Evolutionary conservation across 2,329 filamentous ascomycete genomes (phyloP), one percentile per base, ranked within the genome.

Genomic region (Macrophomina phaseolina): DNA sequence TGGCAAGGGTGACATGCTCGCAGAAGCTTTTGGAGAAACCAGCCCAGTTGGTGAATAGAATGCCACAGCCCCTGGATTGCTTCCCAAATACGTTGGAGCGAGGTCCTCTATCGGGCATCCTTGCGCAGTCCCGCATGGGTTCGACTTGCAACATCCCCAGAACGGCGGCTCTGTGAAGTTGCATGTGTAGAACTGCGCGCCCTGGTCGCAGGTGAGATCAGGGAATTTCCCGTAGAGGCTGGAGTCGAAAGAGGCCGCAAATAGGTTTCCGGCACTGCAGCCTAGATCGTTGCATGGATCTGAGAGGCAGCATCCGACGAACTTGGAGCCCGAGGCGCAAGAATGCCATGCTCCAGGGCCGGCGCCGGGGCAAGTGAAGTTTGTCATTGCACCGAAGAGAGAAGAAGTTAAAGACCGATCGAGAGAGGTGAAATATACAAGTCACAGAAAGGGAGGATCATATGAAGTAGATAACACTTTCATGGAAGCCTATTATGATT

Each of bases 271-370:
- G 65, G 72, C 70, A 2, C 74, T 70, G 62, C 80, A 81, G 18
- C 77, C 77, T n/a, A 73, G 74, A 2, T 71, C 64, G 23, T 23
- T 23, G 67, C 80, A 82, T 6, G 79, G 77, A 45, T 81, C 73
- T 4, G 67, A 62, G 8, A 68, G 68, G 69, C 81, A 82, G 69
- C 80, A 82, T 5, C 80, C 80, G 40, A 81, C 73, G 55, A 82
- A 82, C 5, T 71, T 73, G 9, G 74, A 70, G 12, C 69, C 67
- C 7, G 70, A 69, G 9, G 70, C 67, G 64, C 78, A 80, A 9
- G 78, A 73, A 65, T 77, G 76, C 72, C 79, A 80, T 1, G 67
- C 67, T 4, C 75, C 75, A 12, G 73, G 75, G 2, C 32, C 68
- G 1, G 34, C 52, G 34, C 40, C 40, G 9, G 78, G 77, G 46